phyloP scores from a whole-genome alignment of 225 moss, liverwort and hornwort genomes.

The Sphagnum contortum region DNA sequence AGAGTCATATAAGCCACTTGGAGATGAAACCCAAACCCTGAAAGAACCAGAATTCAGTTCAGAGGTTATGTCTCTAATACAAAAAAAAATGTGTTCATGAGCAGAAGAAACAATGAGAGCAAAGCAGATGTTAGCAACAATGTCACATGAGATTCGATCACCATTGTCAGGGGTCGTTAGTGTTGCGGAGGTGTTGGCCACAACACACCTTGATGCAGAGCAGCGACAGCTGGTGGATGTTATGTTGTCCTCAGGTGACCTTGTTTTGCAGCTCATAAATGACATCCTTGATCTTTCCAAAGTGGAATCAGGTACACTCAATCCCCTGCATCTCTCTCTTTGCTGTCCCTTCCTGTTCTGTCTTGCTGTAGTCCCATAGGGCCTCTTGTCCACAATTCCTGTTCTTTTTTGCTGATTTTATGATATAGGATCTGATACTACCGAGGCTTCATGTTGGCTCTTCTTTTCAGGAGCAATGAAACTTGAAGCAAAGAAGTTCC shows the following conservation, averaged over 20 bases:
- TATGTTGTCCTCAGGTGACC: slow-evolving; percentile 40
- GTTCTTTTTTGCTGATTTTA: too few species aligned
- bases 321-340: neutral
- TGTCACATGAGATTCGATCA: slow-evolving; percentile 50
- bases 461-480: slow-evolving; percentile 53
- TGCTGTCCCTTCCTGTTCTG: neutral
- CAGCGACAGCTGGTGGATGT: slow-evolving; percentile 41
- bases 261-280: slow-evolving; percentile 37
- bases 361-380: too few species aligned
- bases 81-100: neutral
- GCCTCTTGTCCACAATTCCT: too few species aligned
- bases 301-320: slow-evolving; percentile 32
- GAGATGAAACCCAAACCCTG: too few species aligned
- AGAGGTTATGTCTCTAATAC: too few species aligned
- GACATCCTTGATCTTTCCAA: slow-evolving; percentile 50
- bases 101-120: slow-evolving; percentile 50
- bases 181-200: slow-evolving; percentile 34
- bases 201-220: slow-evolving; percentile 29
- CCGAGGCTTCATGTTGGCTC: too few species aligned
- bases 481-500: slow-evolving; percentile 64
- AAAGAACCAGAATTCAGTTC: too few species aligned
- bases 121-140: slow-evolving; percentile 44
- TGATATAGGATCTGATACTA: too few species aligned
- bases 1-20: too few species aligned
- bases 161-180: slow-evolving; percentile 44